Evolutionary conservation across 108 stramenopile species (phyloP).

Genomic region (Pseudonitzschia pungens): DNA sequence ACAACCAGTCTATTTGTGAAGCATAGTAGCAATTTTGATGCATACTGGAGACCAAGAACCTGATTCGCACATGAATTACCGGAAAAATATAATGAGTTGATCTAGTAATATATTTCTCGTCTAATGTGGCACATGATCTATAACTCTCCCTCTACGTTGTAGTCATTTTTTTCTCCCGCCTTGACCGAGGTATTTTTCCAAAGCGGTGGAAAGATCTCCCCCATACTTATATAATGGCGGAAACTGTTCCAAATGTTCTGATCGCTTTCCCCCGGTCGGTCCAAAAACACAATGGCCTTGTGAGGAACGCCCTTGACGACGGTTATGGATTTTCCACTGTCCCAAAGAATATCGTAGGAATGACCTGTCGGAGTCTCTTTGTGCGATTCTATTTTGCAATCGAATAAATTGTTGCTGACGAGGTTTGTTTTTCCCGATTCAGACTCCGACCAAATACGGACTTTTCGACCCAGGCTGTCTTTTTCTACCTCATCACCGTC

Average conservation of each 20-base stretch:
- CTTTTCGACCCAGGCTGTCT: conserved; percentile 29
- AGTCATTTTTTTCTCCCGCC: background rate
- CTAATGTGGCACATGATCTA: background rate
- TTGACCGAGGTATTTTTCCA: conserved; percentile 6
- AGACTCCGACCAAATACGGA: conserved; percentile 28
- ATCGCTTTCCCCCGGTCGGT: conserved; percentile 46
- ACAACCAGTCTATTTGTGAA: conserved; percentile 2
- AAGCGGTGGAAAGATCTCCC: conserved; percentile 59
- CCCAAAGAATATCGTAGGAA: conserved; percentile 15
- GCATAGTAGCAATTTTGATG: too few relatives aligned
- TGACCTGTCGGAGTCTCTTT: conserved; percentile 1
- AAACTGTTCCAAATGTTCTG: conserved; percentile 38
- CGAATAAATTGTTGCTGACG: conserved; percentile 39
- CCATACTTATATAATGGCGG: conserved; percentile 66
- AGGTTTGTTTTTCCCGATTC: conserved; percentile 21
- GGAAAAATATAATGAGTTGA: background rate
- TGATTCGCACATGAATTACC: background rate
- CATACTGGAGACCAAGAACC: background rate
- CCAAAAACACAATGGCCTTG: conserved; percentile 62
- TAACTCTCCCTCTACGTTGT: conserved; percentile 10
- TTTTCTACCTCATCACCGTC: conserved; percentile 22
- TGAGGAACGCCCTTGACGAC: conserved; percentile 65
- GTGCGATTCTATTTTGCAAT: conserved; percentile 33
- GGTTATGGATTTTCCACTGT: conserved; percentile 17
- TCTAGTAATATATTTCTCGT: conserved; percentile 1